Base-by-base conservation (phyloP, 2,329 filamentous ascomycete species). In the Ambrosiella cleistominuta region DNA sequence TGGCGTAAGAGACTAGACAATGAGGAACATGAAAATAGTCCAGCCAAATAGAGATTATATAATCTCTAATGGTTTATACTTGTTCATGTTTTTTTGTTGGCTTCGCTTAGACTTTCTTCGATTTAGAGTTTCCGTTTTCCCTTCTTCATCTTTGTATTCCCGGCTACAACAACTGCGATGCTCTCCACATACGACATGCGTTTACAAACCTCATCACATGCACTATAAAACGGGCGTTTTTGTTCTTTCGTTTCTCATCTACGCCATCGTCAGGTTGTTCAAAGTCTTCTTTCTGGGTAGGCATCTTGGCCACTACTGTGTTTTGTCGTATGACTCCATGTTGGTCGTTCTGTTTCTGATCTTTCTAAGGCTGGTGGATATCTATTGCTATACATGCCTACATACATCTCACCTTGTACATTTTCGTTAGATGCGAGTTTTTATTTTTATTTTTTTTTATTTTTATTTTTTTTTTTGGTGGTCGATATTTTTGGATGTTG, bases 1-100 rank as follows among this genome's bases (percentile, higher is more conserved):
- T 94, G 88, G 88, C 77, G 87, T 64, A 86, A 86, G 69, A 77
- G 85, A 65, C 75, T 93, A 58, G 86, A 91, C 68, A 71, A 69
- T 6, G 71, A 73, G 17, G 72, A 73, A 54, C 66, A 66, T 36
- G 65, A 66, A 56, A 63, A 63, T 57, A 65, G 66, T n/a, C 61
- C 62, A 40, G 66, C 44, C 27, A 57, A 57, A 19, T 57, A 57
- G 40, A 53, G 38, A 52, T 52, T 38, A 39, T 35, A 15, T 38
- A 13, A 47, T 27, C 39, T 19, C 19, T 50, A 37, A 51, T 52
- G 36, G 6, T 54, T 54, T 57, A 38, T 57, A 40, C 35, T 49
- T 59, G 15, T 40, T 53, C 39, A 19, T 54, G 42, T 56, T 53
- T 54, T 45, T 45, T 19, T 15, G 58, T 49, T 36, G 37, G 15